Evolutionary conservation across 2,329 filamentous ascomycete species (phyloP), one percentile per base, ranked within the genome.

Genomic region (Coniella lustricola): DNA sequence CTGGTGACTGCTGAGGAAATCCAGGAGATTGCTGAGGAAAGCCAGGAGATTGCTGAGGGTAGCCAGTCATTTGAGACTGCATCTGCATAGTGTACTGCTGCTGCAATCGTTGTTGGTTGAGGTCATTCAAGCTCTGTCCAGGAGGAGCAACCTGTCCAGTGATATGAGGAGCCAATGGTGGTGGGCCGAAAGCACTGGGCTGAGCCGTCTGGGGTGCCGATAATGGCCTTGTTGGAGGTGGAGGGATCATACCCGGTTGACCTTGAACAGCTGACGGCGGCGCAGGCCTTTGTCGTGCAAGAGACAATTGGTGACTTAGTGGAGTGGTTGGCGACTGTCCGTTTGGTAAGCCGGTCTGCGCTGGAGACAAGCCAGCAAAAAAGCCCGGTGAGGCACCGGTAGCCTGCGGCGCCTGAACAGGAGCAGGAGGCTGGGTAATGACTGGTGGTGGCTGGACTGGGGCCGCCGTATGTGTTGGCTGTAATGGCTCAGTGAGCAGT

Each of bases 171-270:
- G 90, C 84, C 56, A 96, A 68, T 14, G 87, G 82, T 43, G 87
- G 81, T 16, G 85, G 79, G 7, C 78, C 77, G 63, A 94, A 93
- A 4, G 74, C 76, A 64, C 77, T 90, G 39, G 82, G 81, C 61
- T 85, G 85, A 43, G 80, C 84, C 46, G 89, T 86, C 63, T 89
- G 86, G 21, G 93, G 91, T 34, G 93, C 91, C 35, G 91, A 96
- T 12, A 93, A 75, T 7, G 93, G 85, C 52, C 93, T 79, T 45
- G 82, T 79, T 10, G 80, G 89, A 10, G 80, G 89, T 7, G 90
- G 89, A 42, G 84, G 78, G 53, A 90, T 79, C 33, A 95, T 72
- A 16, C 81, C 79, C 34, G 78, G 70, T 56, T 79, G 73, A 37
- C 72, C 75, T 50, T 79, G 76, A 53, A 76, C 70, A 38, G 70